Conservation (phyloP, 2,329 filamentous ascomycete species). For the Exophiala dermatitidis region DNA sequence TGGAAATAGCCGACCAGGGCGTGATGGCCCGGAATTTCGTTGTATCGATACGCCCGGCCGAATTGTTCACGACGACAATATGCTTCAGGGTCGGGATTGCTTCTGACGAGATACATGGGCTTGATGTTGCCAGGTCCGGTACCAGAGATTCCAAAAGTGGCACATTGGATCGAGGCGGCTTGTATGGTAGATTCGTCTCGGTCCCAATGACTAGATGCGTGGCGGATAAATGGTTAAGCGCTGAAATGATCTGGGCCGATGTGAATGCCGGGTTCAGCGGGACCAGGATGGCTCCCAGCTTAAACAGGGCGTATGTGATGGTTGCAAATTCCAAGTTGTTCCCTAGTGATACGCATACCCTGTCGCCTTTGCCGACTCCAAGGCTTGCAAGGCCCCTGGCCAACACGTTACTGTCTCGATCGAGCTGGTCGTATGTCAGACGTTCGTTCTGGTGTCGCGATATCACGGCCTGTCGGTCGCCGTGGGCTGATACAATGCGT, state of each 20-base stretch:
- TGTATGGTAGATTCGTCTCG: constrained; percentile 72
- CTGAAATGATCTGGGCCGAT: constrained; percentile 65
- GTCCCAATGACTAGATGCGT: constrained; percentile 74
- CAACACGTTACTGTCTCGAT: constrained; percentile 41
- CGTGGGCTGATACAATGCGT: constrained; percentile 37
- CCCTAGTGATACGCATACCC: constrained; percentile 78
- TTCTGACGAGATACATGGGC: constrained; percentile 44
- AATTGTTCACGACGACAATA: constrained; percentile 75
- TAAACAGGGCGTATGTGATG: constrained; percentile 76
- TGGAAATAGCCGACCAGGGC: constrained; percentile 42
- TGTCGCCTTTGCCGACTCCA: constrained; percentile 43
- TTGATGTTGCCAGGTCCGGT: constrained; percentile 37
- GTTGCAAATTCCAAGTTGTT: constrained; percentile 79
- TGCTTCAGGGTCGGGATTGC: constrained; percentile 61
- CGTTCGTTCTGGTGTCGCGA: constrained; percentile 55
- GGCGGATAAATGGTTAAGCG: constrained; percentile 66
- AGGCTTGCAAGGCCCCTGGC: constrained; percentile 24
- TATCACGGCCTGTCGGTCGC: constrained; percentile 50
- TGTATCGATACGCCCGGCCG: constrained; percentile 47
- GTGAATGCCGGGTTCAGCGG: constrained; percentile 90
- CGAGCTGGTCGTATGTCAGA: constrained; percentile 68
- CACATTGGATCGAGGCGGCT: constrained; percentile 54
- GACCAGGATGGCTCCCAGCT: constrained; percentile 89
- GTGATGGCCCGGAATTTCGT: constrained; percentile 39
- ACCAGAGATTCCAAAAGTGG: constrained; percentile 50